Evolutionary conservation across 1,284 basidiomycete genomes (phyloP).

Genomic region (Wolfiporia cocos): DNA sequence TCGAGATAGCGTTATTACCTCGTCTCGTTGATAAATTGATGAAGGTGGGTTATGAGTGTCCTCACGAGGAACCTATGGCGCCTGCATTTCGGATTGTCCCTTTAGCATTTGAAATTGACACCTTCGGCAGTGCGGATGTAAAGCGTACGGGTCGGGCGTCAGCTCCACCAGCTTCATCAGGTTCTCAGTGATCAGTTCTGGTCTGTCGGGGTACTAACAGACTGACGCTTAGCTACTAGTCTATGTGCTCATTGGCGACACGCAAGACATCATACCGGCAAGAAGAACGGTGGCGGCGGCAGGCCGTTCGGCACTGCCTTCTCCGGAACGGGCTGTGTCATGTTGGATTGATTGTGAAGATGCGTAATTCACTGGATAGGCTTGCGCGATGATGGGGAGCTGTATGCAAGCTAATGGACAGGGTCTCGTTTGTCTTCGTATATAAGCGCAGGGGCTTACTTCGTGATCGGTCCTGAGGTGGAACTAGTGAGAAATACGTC

Average conservation of each 20-base stretch:
- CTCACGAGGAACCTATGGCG: conserved; percentile 27
- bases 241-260: background rate
- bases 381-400: too few relatives aligned
- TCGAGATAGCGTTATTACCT: conserved; percentile 26
- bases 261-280: conserved; percentile 21
- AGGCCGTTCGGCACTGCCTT: conserved; percentile 24
- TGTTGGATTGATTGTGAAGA: too few relatives aligned
- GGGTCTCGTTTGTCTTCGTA: too few relatives aligned
- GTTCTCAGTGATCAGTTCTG: conserved; percentile 54
- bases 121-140: background rate
- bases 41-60: conserved; percentile 50
- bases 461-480: too few relatives aligned
- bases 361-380: too few relatives aligned
- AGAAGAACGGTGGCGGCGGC: conserved; percentile 22
- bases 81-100: conserved; percentile 8
- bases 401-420: too few relatives aligned
- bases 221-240: background rate
- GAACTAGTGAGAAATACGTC: background rate
- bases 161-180: conserved; percentile 40
- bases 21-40: conserved; percentile 60
- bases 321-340: conserved; percentile 7
- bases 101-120: background rate
- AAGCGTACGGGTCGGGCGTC: conserved; percentile 36
- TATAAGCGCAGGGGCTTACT: too few relatives aligned
- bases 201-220: conserved; percentile 39